phyloP scores from a whole-genome alignment of 176 grass and related monocot genomes.

The Calamus simplicifolius region DNA sequence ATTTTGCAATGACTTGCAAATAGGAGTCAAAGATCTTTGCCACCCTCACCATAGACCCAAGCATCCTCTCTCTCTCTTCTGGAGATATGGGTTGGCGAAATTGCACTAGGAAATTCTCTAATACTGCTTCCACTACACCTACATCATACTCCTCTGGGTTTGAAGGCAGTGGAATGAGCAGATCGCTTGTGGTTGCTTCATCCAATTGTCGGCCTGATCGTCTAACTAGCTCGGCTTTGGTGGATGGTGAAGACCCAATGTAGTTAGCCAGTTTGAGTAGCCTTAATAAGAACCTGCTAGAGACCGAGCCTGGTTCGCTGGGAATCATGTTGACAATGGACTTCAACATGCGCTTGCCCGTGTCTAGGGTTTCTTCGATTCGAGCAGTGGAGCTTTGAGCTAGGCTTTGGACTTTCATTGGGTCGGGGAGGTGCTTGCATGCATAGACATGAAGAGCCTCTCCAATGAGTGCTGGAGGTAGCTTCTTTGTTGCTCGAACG shows the following conservation, averaged over 20 bases:
- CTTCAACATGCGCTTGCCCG: slow-evolving; percentile 68
- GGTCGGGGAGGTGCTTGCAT: slow-evolving; percentile 74
- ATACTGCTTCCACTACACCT: slow-evolving; percentile 55
- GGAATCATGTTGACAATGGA: slow-evolving; percentile 84
- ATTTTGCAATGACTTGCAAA: slow-evolving; percentile 48
- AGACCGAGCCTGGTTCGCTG: slow-evolving; percentile 40
- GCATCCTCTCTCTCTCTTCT: slow-evolving; percentile 40
- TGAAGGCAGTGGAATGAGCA: slow-evolving; percentile 56
- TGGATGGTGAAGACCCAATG: slow-evolving; percentile 58
- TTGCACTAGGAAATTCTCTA: slow-evolving; percentile 60
- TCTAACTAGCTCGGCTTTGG: slow-evolving; percentile 70
- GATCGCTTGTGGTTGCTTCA: slow-evolving; percentile 44
- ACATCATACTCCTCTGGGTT: slow-evolving; percentile 46
- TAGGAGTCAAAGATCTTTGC: slow-evolving; percentile 52
- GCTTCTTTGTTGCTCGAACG: slow-evolving; percentile 44
- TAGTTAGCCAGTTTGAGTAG: slow-evolving; percentile 66
- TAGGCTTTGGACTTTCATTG: slow-evolving; percentile 14
- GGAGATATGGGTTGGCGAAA: slow-evolving; percentile 28
- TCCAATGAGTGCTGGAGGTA: slow-evolving; percentile 69
- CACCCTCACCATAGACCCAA: slow-evolving; percentile 47
- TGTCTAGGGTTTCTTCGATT: slow-evolving; percentile 34
- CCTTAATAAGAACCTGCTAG: slow-evolving; percentile 65
- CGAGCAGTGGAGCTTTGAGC: slow-evolving; percentile 31
- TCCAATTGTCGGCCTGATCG: slow-evolving; percentile 61
- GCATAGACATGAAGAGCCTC: slow-evolving; percentile 94